Evolutionary conservation across 2,329 filamentous ascomycete genomes (phyloP), one percentile per base, ranked within the genome.

Genomic region (Eutypella sp.): DNA sequence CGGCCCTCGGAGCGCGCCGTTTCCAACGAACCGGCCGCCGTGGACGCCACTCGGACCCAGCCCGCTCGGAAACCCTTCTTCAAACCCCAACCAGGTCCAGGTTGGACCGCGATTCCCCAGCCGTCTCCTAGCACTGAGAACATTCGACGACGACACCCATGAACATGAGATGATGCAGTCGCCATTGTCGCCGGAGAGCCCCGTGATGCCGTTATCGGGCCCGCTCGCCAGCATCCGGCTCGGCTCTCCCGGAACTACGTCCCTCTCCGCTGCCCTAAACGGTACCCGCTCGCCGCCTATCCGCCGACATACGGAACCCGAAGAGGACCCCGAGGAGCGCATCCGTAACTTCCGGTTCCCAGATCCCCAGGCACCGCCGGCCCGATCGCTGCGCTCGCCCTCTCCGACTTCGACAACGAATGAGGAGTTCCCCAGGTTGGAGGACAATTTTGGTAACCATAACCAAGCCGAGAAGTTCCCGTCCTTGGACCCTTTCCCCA

Each of bases 141-240:
- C 16, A 15, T 50, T 44, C 5, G n/a, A 4, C 43, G 20, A 37
- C 41, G 10, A 23, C 16, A 34, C 58, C 56, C n/a, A 47, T 52
- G 6, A 49, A 52, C 38, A 41, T 44, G 4, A 46, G 44, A 24
- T 56, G 51, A 54, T 34, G 46, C n/a, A 50, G 15, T 51, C 50
- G 8, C 46, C 54, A 8, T 33, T 41, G 1, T 61, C 57, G 1
- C 57, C 55, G 15, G 58, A 60, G 38, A 61, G 57, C 24, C 55
- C 55, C 9, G 45, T 62, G 16, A 48, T 62, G 20, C 59, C 59
- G 2, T 51, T 55, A 4, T 54, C 54, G 11, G 59, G 59, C 0
- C 59, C 57, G 2, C 47, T 61, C 2, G 58, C 57, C 13, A 57
- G 54, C 44, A 53, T 54, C 15, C 25, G n/a, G n/a, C 9, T 18